Percentiles rank a stretch among this genome's conserved stretches.
These are phyloP conservation scores for Lactarius psammicola DNA, from an alignment of 768 basidiomycete genomes.

Conservation along the genomic window DNA sequence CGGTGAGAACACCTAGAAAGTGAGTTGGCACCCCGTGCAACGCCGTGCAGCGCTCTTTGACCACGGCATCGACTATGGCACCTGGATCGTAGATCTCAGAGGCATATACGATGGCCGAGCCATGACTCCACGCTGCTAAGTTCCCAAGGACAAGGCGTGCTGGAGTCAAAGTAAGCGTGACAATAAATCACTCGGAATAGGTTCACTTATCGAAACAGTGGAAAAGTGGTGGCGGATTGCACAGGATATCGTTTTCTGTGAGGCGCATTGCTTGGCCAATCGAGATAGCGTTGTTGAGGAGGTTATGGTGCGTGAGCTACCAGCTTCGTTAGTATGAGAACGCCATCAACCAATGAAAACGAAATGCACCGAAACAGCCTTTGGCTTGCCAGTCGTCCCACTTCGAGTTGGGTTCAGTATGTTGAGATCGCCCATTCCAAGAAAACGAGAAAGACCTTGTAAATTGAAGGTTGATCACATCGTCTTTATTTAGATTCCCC, in stretches of 20 bases:
- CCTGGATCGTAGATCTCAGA: slow-evolving; percentile 61
- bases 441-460: slow-evolving; percentile 55
- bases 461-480: slow-evolving; percentile 81
- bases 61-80: slow-evolving; percentile 68
- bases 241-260: slow-evolving; percentile 62
- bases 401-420: slow-evolving; percentile 39
- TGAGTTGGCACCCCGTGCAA: slow-evolving; percentile 87
- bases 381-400: slow-evolving; percentile 78
- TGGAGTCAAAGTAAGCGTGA: slow-evolving; percentile 15
- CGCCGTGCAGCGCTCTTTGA: slow-evolving; percentile 68
- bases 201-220: slow-evolving; percentile 83
- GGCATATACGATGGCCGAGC: slow-evolving; percentile 72
- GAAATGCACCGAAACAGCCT: slow-evolving; percentile 71
- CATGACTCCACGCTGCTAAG: slow-evolving; percentile 73
- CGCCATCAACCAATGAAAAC: neutral
- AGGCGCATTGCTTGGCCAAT: slow-evolving; percentile 73
- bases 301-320: slow-evolving; percentile 73
- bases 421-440: slow-evolving; percentile 3
- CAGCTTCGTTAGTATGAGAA: neutral
- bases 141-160: slow-evolving; percentile 80
- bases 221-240: slow-evolving; percentile 82
- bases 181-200: neutral
- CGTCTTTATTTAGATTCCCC: slow-evolving; percentile 51
- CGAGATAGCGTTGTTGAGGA: slow-evolving; percentile 73
- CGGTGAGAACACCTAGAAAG: slow-evolving; percentile 70